phyloP scores from a whole-genome alignment of 2,329 filamentous ascomycete species.

The Teratosphaeria gauchensis region DNA sequence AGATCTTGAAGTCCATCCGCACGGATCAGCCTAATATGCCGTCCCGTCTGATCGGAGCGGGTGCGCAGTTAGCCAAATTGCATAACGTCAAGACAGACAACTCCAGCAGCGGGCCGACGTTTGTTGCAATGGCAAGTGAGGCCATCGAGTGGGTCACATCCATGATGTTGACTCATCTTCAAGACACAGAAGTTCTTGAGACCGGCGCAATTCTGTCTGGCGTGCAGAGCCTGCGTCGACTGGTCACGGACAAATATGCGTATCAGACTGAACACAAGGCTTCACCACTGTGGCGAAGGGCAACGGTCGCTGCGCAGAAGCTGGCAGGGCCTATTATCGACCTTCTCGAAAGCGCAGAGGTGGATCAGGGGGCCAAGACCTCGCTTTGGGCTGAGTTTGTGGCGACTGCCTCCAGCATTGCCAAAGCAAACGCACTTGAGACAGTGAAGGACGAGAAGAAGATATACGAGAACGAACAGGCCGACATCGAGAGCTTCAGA shows the following conservation, averaged over 20 bases:
- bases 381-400: constrained; percentile 54
- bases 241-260: constrained; percentile 71
- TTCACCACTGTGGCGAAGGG: constrained; percentile 66
- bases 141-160: constrained; percentile 62
- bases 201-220: constrained; percentile 57
- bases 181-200: constrained; percentile 57
- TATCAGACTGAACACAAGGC: constrained; percentile 65
- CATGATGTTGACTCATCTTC: constrained; percentile 50
- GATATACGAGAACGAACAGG: constrained; percentile 61
- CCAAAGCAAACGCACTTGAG: constrained; percentile 27
- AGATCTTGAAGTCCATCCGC: constrained; percentile 57
- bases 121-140: constrained; percentile 78
- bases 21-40: constrained; percentile 57
- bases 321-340: constrained; percentile 59
- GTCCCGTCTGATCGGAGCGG: constrained; percentile 56
- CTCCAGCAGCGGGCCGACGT: constrained; percentile 54
- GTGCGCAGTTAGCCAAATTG: constrained; percentile 61
- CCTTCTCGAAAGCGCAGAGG: constrained; percentile 23
- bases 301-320: constrained; percentile 59
- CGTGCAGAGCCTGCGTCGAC: constrained; percentile 56
- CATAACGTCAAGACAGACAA: constrained; percentile 45
- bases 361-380: constrained; percentile 29
- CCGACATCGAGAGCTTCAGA: constrained; percentile 68
- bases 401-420: constrained; percentile 28
- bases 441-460: constrained; percentile 13